These are phyloP conservation scores for Mortierella sp. DNA, from an alignment of 371 early-diverging fungal species.

Conservation along the genomic window DNA sequence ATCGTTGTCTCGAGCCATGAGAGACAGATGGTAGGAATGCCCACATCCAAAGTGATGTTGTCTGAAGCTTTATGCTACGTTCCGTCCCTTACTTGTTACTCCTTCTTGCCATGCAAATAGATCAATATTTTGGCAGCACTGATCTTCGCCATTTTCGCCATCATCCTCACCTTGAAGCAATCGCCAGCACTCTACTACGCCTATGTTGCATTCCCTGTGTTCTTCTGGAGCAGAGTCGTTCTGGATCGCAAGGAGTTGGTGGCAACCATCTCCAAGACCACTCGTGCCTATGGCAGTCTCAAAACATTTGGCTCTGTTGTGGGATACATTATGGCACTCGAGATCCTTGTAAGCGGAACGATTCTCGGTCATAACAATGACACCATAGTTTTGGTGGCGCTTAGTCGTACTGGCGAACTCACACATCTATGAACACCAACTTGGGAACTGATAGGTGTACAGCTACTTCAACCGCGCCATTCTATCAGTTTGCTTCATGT, in stretches of 20 bases:
- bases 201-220: conserved; percentile 87
- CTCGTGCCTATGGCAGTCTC: conserved; percentile 40
- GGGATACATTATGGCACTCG: conserved; percentile 66
- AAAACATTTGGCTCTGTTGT: conserved; percentile 45
- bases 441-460: conserved; percentile 66
- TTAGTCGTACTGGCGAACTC: no score
- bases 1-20: conserved; percentile 12
- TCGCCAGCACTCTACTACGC: conserved; percentile 88
- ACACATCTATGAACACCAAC: not conserved
- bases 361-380: not conserved
- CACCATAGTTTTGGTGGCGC: no score
- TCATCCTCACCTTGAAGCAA: conserved; percentile 73
- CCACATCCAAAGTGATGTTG: not conserved
- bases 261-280: conserved; percentile 44
- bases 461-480: conserved; percentile 82
- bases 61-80: not conserved
- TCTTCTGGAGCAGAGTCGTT: conserved; percentile 84
- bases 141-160: conserved; percentile 56
- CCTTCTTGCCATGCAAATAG: conserved; percentile 53
- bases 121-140: conserved; percentile 58
- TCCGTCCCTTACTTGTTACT: not conserved
- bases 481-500: conserved; percentile 63
- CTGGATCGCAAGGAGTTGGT: conserved; percentile 57
- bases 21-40: conserved; percentile 1
- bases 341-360: conserved; percentile 70